These are phyloP conservation scores for Tulasnella sp. DNA, from an alignment of 768 basidiomycete genomes.

Conservation along the genomic window DNA sequence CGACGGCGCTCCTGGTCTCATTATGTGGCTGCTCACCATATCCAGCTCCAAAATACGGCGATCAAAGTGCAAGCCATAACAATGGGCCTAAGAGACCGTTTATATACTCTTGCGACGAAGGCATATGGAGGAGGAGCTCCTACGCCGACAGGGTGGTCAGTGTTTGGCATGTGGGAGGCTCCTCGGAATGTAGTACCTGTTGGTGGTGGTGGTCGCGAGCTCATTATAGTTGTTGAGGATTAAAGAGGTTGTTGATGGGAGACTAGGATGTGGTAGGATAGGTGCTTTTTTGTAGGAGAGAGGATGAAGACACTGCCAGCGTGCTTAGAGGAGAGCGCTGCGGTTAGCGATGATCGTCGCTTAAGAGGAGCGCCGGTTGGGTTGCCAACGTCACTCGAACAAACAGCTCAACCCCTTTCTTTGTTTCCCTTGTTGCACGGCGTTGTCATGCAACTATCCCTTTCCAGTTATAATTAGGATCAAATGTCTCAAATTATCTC, in stretches of 20 bases:
- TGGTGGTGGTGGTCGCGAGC: neutral
- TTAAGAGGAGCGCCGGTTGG: neutral
- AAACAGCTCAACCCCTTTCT: neutral
- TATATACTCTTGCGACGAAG: conserved; percentile 55
- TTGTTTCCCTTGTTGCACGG: neutral
- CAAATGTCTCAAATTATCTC: neutral
- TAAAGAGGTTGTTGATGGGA: neutral
- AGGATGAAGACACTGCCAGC: conserved; percentile 11
- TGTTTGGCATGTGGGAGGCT: neutral
- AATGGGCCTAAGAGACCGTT: conserved; percentile 57
- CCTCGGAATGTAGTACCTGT: neutral
- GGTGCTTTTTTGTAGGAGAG: neutral
- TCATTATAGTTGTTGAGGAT: neutral
- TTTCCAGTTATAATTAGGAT: neutral
- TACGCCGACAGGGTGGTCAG: conserved; percentile 31
- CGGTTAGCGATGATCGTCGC: conserved; percentile 3
- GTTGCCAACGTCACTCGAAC: neutral
- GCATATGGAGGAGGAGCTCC: conserved; percentile 55
- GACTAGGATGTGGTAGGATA: neutral
- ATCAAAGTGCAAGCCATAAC: conserved; percentile 44
- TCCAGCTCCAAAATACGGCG: conserved; percentile 56
- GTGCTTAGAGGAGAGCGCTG: conserved; percentile 1
- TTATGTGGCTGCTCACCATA: conserved; percentile 48
- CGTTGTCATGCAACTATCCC: neutral
- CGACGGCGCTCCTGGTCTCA: neutral